Percentiles rank a stretch among this genome's conserved stretches.
Conservation (phyloP, 495 filamentous ascomycete species). For the Echria macrotheca region DNA sequence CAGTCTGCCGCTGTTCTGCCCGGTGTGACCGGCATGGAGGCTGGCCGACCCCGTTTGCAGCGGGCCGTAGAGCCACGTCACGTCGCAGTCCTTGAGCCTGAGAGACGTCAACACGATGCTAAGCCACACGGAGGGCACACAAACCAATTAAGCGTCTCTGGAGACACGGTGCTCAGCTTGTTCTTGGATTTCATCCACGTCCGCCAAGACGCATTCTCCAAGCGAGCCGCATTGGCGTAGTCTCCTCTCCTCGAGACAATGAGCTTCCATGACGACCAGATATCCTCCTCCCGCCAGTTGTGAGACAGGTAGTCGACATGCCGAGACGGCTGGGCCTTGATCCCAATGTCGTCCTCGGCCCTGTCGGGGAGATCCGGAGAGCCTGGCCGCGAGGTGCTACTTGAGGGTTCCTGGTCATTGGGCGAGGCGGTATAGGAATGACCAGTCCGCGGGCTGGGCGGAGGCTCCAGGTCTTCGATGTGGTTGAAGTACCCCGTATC, state of each 20-base stretch:
- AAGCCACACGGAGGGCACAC: slow-evolving; percentile 17
- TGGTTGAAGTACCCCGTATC: slow-evolving; percentile 42
- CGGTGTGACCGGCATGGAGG: slow-evolving; percentile 47
- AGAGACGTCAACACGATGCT: slow-evolving; percentile 16
- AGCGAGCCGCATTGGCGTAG: slow-evolving; percentile 71
- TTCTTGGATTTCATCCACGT: slow-evolving; percentile 95
- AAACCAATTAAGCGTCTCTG: slow-evolving; percentile 86
- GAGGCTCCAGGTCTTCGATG: slow-evolving; percentile 44
- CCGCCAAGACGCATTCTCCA: slow-evolving; percentile 97
- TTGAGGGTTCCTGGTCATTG: slow-evolving; percentile 38
- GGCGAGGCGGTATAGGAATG: slow-evolving; percentile 44
- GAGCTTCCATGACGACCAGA: slow-evolving; percentile 95
- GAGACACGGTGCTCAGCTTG: slow-evolving; percentile 76
- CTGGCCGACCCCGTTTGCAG: slow-evolving; percentile 61
- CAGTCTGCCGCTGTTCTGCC: slow-evolving; percentile 44
- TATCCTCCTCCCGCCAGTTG: slow-evolving; percentile 93
- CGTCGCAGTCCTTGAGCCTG: slow-evolving; percentile 95
- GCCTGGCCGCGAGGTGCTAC: slow-evolving; percentile 41
- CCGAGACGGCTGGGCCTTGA: slow-evolving; percentile 71
- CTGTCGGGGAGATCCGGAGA: slow-evolving; percentile 40
- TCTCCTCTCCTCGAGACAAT: slow-evolving; percentile 71
- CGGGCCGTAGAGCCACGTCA: slow-evolving; percentile 96
- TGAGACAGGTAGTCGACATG: slow-evolving; percentile 97
- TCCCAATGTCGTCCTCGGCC: slow-evolving; percentile 77
- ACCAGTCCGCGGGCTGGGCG: slow-evolving; percentile 37